A percentile compares a stretch with the other conserved stretches of the same genome.
These are phyloP conservation scores for Colletotrichum acutatum DNA, from an alignment of 2,329 filamentous ascomycete species.

Conservation along the genomic window DNA sequence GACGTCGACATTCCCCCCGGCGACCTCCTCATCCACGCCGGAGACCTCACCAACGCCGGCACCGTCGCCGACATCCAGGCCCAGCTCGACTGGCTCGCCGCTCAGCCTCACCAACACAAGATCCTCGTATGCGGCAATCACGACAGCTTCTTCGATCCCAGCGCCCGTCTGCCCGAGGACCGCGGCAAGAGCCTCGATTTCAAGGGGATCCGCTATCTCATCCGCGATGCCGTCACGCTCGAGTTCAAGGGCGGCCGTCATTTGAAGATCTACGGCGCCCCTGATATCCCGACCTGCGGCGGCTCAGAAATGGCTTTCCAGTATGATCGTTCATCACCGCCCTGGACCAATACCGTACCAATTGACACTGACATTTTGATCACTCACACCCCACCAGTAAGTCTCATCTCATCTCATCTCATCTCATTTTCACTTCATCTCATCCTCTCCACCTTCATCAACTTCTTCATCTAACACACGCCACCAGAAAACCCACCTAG, in stretches of 20 bases:
- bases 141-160: slow-evolving; percentile 83
- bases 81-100: slow-evolving; percentile 85
- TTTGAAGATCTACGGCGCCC: slow-evolving; percentile 82
- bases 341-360: slow-evolving; percentile 79
- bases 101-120: slow-evolving; percentile 81
- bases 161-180: slow-evolving; percentile 68
- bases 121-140: slow-evolving; percentile 90
- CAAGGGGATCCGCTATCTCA: slow-evolving; percentile 78
- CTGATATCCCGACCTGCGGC: slow-evolving; percentile 83
- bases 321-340: slow-evolving; percentile 72
- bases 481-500: slow-evolving; percentile 71
- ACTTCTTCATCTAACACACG: background rate
- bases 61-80: slow-evolving; percentile 78
- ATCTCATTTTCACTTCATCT: too few species aligned
- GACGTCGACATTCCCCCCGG: slow-evolving; percentile 74
- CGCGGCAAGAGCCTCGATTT: slow-evolving; percentile 69
- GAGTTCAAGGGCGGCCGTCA: slow-evolving; percentile 68
- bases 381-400: slow-evolving; percentile 81
- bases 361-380: slow-evolving; percentile 80
- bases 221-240: slow-evolving; percentile 74
- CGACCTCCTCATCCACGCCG: slow-evolving; percentile 89
- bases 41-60: slow-evolving; percentile 83
- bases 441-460: too few species aligned
- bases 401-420: slow-evolving; percentile 23
- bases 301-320: slow-evolving; percentile 80